Evolutionary conservation across 2,329 filamentous ascomycete species (phyloP), one percentile per base, ranked within the genome.

Genomic region (Atkinsonella texensis): DNA sequence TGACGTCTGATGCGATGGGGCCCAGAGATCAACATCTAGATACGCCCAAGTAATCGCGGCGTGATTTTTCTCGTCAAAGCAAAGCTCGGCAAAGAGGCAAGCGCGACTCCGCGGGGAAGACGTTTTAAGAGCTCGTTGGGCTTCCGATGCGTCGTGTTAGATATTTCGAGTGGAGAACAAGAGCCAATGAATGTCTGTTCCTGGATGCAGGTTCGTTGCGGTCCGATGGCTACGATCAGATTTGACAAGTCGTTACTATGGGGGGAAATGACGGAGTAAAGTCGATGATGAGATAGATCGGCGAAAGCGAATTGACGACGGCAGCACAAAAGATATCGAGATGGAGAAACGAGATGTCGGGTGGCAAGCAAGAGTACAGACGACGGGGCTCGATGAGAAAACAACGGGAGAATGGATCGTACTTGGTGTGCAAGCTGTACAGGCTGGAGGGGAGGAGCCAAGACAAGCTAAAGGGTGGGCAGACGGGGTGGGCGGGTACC

Each of bases 11-110:
- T 45, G 6, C 13, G 49, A 35, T 28, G 18, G 17, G 18, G 38
- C 46, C 35, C 38, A 49, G 43, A 42, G 33, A 35, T 46, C 50
- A 51, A 55, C 57, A 60, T 59, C 52, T 55, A 56, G 32, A 33
- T 44, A 31, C 9, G 40, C 40, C 17, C 18, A n/a, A 31, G 17
- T 31, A 15, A 31, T 28, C 13, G 41, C 15, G 17, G 17, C 40
- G 10, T 7, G 48, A 33, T n/a, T 20, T 41, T 23, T 48, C 15
- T 12, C 20, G 20, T 18, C 17, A n/a, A 40, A 32, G 33, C 33
- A n/a, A 10, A 40, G 35, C 20, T 41, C 2, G 38, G n/a, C 33
- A 41, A 8, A 31, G 17, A 48, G 20, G 18, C 15, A 15, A n/a
- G 48, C 40, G 48, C 40, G 35, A 18, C 31, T 4, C 40, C n/a